Evolutionary conservation across 2,329 filamentous ascomycete genomes (phyloP), one percentile per base, ranked within the genome.

Genomic region (Epicoccum nigrum): DNA sequence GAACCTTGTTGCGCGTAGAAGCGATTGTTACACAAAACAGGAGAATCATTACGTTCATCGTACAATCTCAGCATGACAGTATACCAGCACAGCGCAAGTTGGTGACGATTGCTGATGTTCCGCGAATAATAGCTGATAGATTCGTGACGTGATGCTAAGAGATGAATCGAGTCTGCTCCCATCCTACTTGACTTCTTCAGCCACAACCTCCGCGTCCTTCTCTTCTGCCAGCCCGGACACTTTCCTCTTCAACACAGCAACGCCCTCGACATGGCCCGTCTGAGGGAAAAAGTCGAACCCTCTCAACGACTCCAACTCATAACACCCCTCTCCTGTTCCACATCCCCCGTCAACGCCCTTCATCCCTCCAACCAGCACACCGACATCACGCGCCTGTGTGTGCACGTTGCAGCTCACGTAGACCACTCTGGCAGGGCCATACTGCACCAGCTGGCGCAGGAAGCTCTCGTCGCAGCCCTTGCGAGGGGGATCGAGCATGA

Each of bases 361-460:
- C 65, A 84, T 75, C 0, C 92, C 92, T 28, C 87, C 82, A 1
- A 97, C 91, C 65, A 99, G 76, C 55, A 93, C 85, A 0, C 92
- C 94, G 1, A 99, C 86, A 74, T 99, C 94, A 45, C 94, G 80
- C 12, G 94, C 94, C 81, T 97, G 94, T 7, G 93, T 97, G 71
- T 99, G 94, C 59, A 99, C 94, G 68, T 99, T 99, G 67, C 94
- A 99, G 69, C 90, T 96, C 32, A 99, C 93, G 71, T 99, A 99
- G 4, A 96, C 85, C 9, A 99, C 85, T 52, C 94, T 81, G 58
- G 81, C 81, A 0, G 94, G 93, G 0, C 83, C 88, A 65, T 90
- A 97, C 5, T 78, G 74, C 45, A 97, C 77, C 65, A 99, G 75
- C 77, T 99, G 94, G 13, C 79, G 74, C 33, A 99, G 76, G 72